Evolutionary conservation across 2,329 filamentous ascomycete species (phyloP), one percentile per base, ranked within the genome.

Genomic region (Ceratocystis lukuohia): DNA sequence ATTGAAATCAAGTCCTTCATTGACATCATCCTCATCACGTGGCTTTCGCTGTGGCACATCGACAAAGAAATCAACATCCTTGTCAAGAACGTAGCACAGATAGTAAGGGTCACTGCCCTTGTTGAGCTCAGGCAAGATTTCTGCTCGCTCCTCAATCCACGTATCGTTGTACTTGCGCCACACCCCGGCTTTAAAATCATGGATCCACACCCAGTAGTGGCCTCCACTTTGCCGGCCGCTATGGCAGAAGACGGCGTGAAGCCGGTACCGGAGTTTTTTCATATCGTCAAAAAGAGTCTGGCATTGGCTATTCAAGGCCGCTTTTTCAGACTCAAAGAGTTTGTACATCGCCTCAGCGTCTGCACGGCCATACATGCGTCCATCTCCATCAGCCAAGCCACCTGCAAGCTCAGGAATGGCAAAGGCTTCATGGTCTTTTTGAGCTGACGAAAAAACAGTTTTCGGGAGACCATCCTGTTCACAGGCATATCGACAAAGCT

Each of bases 101-200:
- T 88, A 91, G 73, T 91, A 91, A 1, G 91, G 90, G 62, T 91
- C 92, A 3, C 90, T 89, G 75, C 77, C 86, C 10, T 78, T 82
- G 68, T 84, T 85, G 62, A 89, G 80, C 69, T 83, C 80, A 28
- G 83, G 79, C 69, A 94, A 86, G 50, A 96, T 89, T 71, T 89
- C 82, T 30, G 85, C 82, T 67, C 82, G 79, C n/a, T 65, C 65
- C 2, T 84, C 86, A 28, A 99, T 91, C 17, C 81, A 82, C 65
- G 88, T 87, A 72, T 99, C 94, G 73, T 99, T 99, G 79, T 96
- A 99, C 72, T 89, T 91, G 67, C 91, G 87, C 92, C 94, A 99
- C 22, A 92, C 79, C 61, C 84, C 83, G 5, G 63, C 61, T 70
- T 87, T 83, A 74, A 96, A 96, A 76, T 97, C 94, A 72, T 86